Percentiles rank a stretch among this genome's conserved stretches.
phyloP scores from a whole-genome alignment of 1,284 basidiomycete genomes.

The Trichosporon inkin region DNA sequence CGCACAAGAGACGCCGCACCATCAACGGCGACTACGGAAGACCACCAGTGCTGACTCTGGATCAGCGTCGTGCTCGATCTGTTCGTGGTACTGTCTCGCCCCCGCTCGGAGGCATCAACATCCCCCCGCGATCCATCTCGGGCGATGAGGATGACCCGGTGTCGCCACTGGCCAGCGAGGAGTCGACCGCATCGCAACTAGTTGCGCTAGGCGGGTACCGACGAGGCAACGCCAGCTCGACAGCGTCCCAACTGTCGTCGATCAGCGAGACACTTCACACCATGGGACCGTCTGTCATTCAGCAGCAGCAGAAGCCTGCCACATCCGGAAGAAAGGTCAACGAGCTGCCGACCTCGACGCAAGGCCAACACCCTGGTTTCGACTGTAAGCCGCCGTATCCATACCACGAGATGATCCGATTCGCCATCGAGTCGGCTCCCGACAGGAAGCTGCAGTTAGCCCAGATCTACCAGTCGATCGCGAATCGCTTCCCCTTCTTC shows the following conservation, averaged over 20 bases:
- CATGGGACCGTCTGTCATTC: not conserved
- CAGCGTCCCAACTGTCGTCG: slow-evolving; percentile 31
- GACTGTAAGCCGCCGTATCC: slow-evolving; percentile 50
- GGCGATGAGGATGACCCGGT: slow-evolving; percentile 28
- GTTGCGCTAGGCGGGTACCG: slow-evolving; percentile 13
- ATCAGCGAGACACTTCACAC: slow-evolving; percentile 22
- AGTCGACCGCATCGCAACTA: slow-evolving; percentile 24
- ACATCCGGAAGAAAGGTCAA: slow-evolving; percentile 31
- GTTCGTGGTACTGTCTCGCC: slow-evolving; percentile 24
- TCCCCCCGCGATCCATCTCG: slow-evolving; percentile 9
- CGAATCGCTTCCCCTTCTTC: slow-evolving; percentile 50
- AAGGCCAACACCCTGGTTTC: slow-evolving; percentile 40
- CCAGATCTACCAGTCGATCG: slow-evolving; percentile 48
- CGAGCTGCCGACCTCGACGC: slow-evolving; percentile 37
- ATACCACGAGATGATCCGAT: slow-evolving; percentile 49
- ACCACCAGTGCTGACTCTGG: not conserved
- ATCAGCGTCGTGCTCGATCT: slow-evolving; percentile 13
- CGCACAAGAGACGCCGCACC: slow-evolving; percentile 41
- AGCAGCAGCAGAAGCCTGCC: slow-evolving; percentile 14
- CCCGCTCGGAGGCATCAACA: slow-evolving; percentile 18
- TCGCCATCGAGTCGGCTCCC: slow-evolving; percentile 47
- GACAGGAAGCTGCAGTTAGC: slow-evolving; percentile 46
- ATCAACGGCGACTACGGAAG: slow-evolving; percentile 27
- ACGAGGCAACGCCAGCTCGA: slow-evolving; percentile 27
- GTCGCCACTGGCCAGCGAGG: slow-evolving; percentile 23